Evolutionary conservation across 441 rosid species (phyloP).

Genomic region (Jatropha multifida): DNA sequence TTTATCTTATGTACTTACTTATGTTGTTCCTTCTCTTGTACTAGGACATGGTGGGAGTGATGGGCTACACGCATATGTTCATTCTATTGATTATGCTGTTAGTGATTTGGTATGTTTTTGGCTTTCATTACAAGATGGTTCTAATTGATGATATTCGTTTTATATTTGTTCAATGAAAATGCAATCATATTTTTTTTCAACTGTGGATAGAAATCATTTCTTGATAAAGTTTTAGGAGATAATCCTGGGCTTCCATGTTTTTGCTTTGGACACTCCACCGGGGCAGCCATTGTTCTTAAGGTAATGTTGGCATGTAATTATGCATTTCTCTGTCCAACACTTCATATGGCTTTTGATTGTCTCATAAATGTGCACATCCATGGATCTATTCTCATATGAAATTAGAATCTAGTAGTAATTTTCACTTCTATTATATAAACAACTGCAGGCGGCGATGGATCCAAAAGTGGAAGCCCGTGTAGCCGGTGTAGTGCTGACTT

Average conservation of each 20-base stretch:
- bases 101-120: slow-evolving; percentile 57
- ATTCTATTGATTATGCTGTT: slow-evolving; percentile 73
- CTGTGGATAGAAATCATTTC: slow-evolving; percentile 54
- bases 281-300: slow-evolving; percentile 82
- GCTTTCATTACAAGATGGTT: background rate
- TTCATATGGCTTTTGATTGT: background rate
- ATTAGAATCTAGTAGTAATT: background rate
- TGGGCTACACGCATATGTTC: slow-evolving; percentile 88
- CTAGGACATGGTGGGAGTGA: slow-evolving; percentile 96
- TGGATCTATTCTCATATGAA: too few species aligned
- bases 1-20: slow-evolving; percentile 5
- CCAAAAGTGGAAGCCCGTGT: slow-evolving; percentile 58
- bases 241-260: slow-evolving; percentile 81
- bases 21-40: slow-evolving; percentile 5
- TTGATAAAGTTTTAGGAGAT: slow-evolving; percentile 60
- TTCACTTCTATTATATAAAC: background rate
- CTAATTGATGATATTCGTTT: background rate
- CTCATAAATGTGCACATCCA: too few species aligned
- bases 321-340: background rate
- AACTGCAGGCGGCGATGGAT: slow-evolving; percentile 69
- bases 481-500: slow-evolving; percentile 73
- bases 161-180: background rate
- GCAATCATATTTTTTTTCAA: background rate
- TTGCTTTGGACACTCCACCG: slow-evolving; percentile 92
- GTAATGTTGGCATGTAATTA: slow-evolving; percentile 29